Base-by-base conservation (phyloP, 208 protist genomes). In the Sergeia podlipaevii region DNA sequence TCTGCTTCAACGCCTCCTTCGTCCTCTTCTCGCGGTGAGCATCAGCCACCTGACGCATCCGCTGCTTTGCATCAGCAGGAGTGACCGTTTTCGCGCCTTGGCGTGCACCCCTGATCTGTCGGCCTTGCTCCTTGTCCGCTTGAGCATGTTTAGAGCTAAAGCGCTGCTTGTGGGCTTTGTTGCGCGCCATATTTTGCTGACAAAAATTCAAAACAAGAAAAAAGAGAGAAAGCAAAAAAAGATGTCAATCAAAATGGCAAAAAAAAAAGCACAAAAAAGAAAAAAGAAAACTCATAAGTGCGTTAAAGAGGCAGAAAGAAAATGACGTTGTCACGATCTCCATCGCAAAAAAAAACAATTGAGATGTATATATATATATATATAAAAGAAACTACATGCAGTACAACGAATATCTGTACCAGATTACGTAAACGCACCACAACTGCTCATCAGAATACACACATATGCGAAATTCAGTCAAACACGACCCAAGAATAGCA, bases 141-240 rank as follows among this genome's bases (percentile, higher is more conserved):
- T 74, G 37, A 0, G 52, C 23, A 11, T 76, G 69, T 58, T 82
- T 82, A 1, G 74, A 82, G 5, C 60, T 65, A 53, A 82, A 82
- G 27, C 74, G 74, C 36, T 76, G 70, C 54, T 82, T 82, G 20
- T 82, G 74, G 49, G 62, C 53, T 45, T 91, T 91, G 30, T 91
- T 91, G 3, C 79, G 78, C n/a, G 79, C 71, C 83, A 91, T 91
- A 34, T 49, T 29, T 21, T n/a, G 17, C 32, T 10, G n/a, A 26
- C 10, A 46, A 60, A 48, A 42, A 6, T 20, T 17, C 3, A 2
- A 53, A 44, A 27, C 1, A 52, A 32, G 42, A 18, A 32, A 36
- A 50, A 45, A 54, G 38, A 37, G 26, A 30, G 24, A 45, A 45
- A 6, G n/a, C 17, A 20, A 45, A 45, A 45, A 45, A 20, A 45